Conservation (phyloP, 805 yeast species). For the Wickerhamiella australiensis region DNA sequence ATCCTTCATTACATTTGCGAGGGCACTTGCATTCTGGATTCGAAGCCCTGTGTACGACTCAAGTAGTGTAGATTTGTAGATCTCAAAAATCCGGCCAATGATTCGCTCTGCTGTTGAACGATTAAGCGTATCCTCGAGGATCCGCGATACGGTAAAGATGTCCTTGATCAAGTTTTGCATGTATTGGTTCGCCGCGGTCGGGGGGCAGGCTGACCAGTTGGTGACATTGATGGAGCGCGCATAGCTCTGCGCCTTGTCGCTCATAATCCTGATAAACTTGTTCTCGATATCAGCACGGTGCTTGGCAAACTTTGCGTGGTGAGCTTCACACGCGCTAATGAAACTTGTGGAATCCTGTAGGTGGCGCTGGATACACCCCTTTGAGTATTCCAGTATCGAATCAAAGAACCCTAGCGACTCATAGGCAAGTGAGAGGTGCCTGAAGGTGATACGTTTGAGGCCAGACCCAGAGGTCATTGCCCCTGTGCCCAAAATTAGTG, state of each 20-base stretch:
- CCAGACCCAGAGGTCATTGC: conserved; percentile 61
- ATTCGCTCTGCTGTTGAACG: conserved; percentile 21
- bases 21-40: conserved; percentile 25
- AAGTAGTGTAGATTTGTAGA: conserved; percentile 44
- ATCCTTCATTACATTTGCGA: conserved; percentile 46
- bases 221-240: conserved; percentile 36
- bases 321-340: conserved; percentile 31
- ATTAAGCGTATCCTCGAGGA: conserved; percentile 41
- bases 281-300: conserved; percentile 53
- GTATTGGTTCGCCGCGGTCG: conserved; percentile 44
- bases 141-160: conserved; percentile 49
- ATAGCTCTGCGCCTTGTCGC: conserved; percentile 45
- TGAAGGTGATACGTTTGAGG: conserved; percentile 58
- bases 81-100: conserved; percentile 33
- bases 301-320: conserved; percentile 37
- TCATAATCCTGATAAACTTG: conserved; percentile 59
- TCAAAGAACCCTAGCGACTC: conserved; percentile 47
- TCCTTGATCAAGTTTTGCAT: conserved; percentile 59
- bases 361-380: conserved; percentile 27
- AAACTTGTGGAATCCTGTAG: conserved; percentile 5
- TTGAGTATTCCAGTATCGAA: conserved; percentile 30
- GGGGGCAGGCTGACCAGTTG: conserved; percentile 38
- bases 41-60: conserved; percentile 39
- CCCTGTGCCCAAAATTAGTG: conserved; percentile 59
- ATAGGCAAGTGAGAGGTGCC: conserved; percentile 54